phyloP scores from a whole-genome alignment of 2,329 filamentous ascomycete species.

The Leptoxyphium fumago region DNA sequence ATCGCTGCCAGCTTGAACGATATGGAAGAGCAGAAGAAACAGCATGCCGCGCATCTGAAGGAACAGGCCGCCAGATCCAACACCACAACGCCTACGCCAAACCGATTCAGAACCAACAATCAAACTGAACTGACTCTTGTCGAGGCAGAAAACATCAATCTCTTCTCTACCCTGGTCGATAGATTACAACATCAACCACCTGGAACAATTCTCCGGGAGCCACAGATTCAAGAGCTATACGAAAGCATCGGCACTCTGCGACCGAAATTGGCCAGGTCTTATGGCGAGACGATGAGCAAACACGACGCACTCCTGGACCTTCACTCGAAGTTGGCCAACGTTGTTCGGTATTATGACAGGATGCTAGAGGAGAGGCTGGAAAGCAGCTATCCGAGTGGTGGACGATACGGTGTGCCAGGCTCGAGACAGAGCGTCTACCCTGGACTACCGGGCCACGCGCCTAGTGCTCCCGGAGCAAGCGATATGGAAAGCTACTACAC shows the following conservation, averaged over 20 bases:
- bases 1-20: conserved; percentile 90
- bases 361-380: conserved; percentile 76
- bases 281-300: conserved; percentile 99
- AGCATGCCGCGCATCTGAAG: conserved; percentile 70
- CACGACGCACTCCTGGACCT: conserved; percentile 90
- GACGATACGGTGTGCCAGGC: conserved; percentile 46
- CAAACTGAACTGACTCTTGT: conserved; percentile 88
- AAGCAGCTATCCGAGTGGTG: background rate
- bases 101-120: conserved; percentile 57
- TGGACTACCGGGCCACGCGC: conserved; percentile 51
- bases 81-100: conserved; percentile 38
- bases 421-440: conserved; percentile 53
- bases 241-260: conserved; percentile 89
- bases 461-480: conserved; percentile 36
- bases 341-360: conserved; percentile 91
- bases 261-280: conserved; percentile 86
- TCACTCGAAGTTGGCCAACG: conserved; percentile 87
- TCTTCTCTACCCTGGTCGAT: conserved; percentile 89
- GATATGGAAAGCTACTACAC: conserved; percentile 73
- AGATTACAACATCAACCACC: conserved; percentile 88
- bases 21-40: conserved; percentile 96
- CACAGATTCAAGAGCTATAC: conserved; percentile 95
- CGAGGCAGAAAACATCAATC: conserved; percentile 93
- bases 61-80: conserved; percentile 38
- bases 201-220: conserved; percentile 88